Evolutionary conservation across 164 flowering plant species (phyloP), one percentile per base, ranked within the genome.

Genomic region (Houttuynia cordata): DNA sequence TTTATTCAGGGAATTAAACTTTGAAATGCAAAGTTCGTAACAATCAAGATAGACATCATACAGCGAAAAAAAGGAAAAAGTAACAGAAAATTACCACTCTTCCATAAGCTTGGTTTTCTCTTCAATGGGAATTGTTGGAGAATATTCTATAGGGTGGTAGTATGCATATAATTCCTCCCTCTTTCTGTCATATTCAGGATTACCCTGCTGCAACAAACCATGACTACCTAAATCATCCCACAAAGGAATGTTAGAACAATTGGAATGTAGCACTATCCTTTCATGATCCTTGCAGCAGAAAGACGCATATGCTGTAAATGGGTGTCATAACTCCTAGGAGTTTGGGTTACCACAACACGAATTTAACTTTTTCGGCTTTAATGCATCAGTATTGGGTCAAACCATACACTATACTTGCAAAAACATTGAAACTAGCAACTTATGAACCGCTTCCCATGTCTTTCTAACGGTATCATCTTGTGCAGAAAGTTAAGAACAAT

Each of bases 41-140:
- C 24, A 53, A 30, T 30, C 6, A 30, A 30, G 37, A 30, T 2
- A 53, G 56, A 56, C 14, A 17, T 24, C 37, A 24, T 0, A 53
- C 0, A 53, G 0, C 3, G 9, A 12, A 45, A 45, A 41, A 17
- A 45, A 45, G 49, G 49, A 1, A 17, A 17, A 45, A 17, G 17
- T 8, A 45, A 45, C 12, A 17, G 49, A 45, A 3, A 45, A 45
- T 3, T 75, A 87, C 97, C 98, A 93, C 77, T 93, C 96, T 68
- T 89, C 97, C 98, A 93, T 93, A 61, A 93, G 96, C 81, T 80
- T 82, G 50, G 88, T 71, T 77, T 93, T 93, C 79, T 87, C 87
- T 52, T 86, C 88, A 60, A 83, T 69, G 14, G 97, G 88, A 69
- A 93, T 79, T 23, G 81, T 72, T 0, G 92, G 87, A 23, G 86